Conservation (phyloP, 1,284 basidiomycete genomes). For the Pyrrhoderma noxium region DNA sequence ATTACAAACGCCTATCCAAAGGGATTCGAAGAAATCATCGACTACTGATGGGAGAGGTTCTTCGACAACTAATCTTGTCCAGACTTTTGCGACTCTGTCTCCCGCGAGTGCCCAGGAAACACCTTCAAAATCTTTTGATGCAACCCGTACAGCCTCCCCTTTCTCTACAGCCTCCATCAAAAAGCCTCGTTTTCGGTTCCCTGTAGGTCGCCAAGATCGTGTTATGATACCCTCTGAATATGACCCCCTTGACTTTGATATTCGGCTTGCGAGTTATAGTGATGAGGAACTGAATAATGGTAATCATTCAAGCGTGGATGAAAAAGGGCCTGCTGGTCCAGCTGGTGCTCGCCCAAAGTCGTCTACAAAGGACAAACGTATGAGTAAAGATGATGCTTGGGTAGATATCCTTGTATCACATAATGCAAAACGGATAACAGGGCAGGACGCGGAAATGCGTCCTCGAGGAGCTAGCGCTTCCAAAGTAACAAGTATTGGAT, state of each 20-base stretch:
- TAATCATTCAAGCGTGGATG: slow-evolving; percentile 20
- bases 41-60: background rate
- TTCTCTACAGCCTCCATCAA: slow-evolving; percentile 13
- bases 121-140: background rate
- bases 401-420: slow-evolving; percentile 78
- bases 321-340: slow-evolving; percentile 23
- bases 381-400: slow-evolving; percentile 67
- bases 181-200: slow-evolving; percentile 16
- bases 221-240: slow-evolving; percentile 53
- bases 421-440: slow-evolving; percentile 48
- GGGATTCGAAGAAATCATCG: slow-evolving; percentile 1
- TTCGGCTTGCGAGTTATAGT: slow-evolving; percentile 57
- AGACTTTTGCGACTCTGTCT: background rate
- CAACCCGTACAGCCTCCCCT: slow-evolving; percentile 9
- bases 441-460: slow-evolving; percentile 48
- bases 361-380: slow-evolving; percentile 43
- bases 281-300: slow-evolving; percentile 44
- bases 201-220: slow-evolving; percentile 7
- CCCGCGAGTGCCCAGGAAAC: background rate
- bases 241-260: slow-evolving; percentile 67
- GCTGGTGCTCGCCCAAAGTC: slow-evolving; percentile 19
- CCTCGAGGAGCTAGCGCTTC: slow-evolving; percentile 12
- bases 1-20: slow-evolving; percentile 5
- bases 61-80: too few relatives aligned
- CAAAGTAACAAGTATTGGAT: background rate